Conservation (phyloP, 208 protist genomes). For the Trypanosoma melophagium region DNA sequence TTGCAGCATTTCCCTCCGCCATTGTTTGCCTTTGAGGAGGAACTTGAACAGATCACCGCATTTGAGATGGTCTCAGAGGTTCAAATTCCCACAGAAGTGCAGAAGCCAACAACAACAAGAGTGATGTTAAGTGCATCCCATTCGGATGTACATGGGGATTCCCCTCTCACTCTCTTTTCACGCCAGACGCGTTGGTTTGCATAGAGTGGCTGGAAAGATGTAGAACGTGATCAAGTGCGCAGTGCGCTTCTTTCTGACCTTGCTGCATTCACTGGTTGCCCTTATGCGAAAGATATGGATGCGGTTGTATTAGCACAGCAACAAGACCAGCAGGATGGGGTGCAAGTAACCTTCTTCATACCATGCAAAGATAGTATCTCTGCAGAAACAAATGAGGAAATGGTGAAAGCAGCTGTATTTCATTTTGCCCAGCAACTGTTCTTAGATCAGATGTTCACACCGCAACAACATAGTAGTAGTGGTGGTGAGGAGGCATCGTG, state of each 20-base stretch:
- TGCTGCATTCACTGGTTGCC: background rate
- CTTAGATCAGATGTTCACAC: background rate
- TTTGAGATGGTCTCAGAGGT: no score
- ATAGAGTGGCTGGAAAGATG: background rate
- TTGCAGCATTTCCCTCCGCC: background rate
- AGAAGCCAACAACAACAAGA: no score
- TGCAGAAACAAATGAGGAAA: background rate
- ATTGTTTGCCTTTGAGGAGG: background rate
- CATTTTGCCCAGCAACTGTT: background rate
- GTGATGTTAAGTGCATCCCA: no score
- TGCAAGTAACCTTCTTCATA: constrained; percentile 11
- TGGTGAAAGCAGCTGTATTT: background rate
- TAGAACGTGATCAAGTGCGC: background rate
- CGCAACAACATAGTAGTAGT: background rate
- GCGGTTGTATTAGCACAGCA: background rate
- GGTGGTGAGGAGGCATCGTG: background rate
- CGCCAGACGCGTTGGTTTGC: background rate
- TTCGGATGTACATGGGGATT: background rate
- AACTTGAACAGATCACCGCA: background rate
- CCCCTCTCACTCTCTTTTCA: background rate
- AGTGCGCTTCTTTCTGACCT: background rate
- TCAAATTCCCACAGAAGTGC: no score
- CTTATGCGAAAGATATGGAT: background rate
- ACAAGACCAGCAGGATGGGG: background rate
- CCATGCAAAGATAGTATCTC: background rate